Evolutionary conservation across 352 stramenopile genomes (phyloP), one percentile per base, ranked within the genome.

Genomic region (Phytophthora quininea): DNA sequence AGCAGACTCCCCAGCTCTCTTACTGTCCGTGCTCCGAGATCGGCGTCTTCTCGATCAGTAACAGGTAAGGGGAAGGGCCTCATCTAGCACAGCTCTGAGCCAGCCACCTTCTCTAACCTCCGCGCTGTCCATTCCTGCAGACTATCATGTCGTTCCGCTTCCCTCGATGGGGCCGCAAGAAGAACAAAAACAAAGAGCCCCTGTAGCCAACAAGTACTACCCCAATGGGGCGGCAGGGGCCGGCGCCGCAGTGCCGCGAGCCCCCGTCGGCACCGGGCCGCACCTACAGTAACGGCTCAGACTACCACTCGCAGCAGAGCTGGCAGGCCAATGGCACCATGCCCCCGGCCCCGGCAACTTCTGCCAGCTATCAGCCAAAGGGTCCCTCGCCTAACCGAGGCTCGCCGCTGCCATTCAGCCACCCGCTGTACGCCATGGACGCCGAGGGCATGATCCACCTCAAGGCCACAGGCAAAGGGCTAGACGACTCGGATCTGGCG

Each of bases 361-460:
- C 69, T 10, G 59, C 46, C 1, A 63, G 58, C 3, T 64, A 54
- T 29, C 56, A 64, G 31, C n/a, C 48, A 30, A 29, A n/a, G 35
- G 54, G 35, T 31, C 38, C 32, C 33, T 62, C 62, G 6, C 53
- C 63, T 4, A 62, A 71, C 38, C 73, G 80, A 12, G 70, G 65
- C 11, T 66, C 62, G 3, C 64, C 73, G 46, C 64, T 93, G 48
- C 79, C 86, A 8, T 96, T 96, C 59, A 76, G 67, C 0, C 88
- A 96, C 63, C 88, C 88, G 33, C 72, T 95, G 8, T 96, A 95
- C 62, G 80, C 85, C 8, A 95, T 96, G 88, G 88, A 96, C 67
- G 64, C 62, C 6, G 85, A 93, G 37, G 88, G 88, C 24, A 95
- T 93, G 85, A 89, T 96, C 53, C 80, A 89, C 52, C 74, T 95